Conservation (phyloP, 1,284 basidiomycete genomes). For the Ustilago cynodontis region DNA sequence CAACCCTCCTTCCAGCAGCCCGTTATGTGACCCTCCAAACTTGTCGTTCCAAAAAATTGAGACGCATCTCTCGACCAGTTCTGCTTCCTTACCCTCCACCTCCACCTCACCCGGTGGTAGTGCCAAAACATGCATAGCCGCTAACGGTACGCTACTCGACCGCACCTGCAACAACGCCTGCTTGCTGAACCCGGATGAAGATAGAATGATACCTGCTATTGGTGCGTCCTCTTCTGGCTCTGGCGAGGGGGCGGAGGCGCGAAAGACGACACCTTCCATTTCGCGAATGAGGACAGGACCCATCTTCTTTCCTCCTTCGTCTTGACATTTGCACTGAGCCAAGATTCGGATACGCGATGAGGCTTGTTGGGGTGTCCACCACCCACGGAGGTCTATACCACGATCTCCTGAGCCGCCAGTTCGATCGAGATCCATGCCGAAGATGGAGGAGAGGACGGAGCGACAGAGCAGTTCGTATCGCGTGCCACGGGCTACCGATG, state of each 20-base stretch:
- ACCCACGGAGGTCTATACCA: slow-evolving; percentile 88
- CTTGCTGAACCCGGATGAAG: slow-evolving; percentile 55
- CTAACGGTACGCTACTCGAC: slow-evolving; percentile 47
- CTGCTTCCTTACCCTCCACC: neutral
- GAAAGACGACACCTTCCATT: slow-evolving; percentile 74
- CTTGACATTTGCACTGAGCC: slow-evolving; percentile 81
- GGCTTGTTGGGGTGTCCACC: slow-evolving; percentile 86
- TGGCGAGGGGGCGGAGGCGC: slow-evolving; percentile 21
- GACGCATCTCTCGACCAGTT: slow-evolving; percentile 25
- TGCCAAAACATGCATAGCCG: slow-evolving; percentile 47
- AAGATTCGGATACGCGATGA: slow-evolving; percentile 77
- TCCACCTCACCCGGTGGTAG: neutral
- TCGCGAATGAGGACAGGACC: slow-evolving; percentile 85
- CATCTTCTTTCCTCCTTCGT: slow-evolving; percentile 81
- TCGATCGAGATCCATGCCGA: slow-evolving; percentile 80
- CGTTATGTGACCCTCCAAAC: slow-evolving; percentile 19
- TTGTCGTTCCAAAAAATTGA: slow-evolving; percentile 47
- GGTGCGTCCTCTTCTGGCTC: neutral
- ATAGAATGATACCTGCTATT: slow-evolving; percentile 26
- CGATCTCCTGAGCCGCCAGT: slow-evolving; percentile 86
- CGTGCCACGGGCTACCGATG: slow-evolving; percentile 76
- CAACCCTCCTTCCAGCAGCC: slow-evolving; percentile 33
- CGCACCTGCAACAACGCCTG: slow-evolving; percentile 50
- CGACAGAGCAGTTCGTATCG: slow-evolving; percentile 82
- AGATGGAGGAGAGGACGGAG: slow-evolving; percentile 75